These are phyloP conservation scores for Elsinoe australis DNA, from an alignment of 2,329 filamentous ascomycete species.

Conservation along the genomic window DNA sequence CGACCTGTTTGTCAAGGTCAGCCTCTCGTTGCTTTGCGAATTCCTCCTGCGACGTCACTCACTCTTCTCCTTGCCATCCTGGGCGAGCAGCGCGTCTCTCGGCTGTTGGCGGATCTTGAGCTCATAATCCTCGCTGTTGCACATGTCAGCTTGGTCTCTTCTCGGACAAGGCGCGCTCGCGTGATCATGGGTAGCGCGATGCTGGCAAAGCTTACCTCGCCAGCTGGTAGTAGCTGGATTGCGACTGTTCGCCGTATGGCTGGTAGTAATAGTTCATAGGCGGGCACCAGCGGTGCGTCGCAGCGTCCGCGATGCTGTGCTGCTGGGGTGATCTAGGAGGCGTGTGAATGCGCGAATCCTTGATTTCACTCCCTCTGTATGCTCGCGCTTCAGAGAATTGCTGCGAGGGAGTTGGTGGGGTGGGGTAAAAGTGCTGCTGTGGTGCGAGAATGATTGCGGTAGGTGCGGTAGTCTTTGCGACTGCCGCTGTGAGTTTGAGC, in stretches of 20 bases:
- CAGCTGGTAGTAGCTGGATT: conserved; percentile 21
- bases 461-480: conserved; percentile 16
- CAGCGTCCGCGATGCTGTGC: conserved; percentile 16
- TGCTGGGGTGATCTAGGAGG: conserved; percentile 16
- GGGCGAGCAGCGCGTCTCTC: conserved; percentile 56
- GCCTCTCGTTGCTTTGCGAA: conserved; percentile 1
- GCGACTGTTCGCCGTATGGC: conserved; percentile 18
- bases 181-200: too few species aligned
- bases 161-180: too few species aligned
- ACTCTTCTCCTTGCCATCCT: conserved; percentile 68
- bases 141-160: conserved; percentile 1
- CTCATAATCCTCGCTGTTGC: conserved; percentile 47
- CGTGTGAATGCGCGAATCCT: conserved; percentile 15
- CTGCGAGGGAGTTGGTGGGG: conserved; percentile 17
- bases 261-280: conserved; percentile 18
- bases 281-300: conserved; percentile 17
- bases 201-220: conserved; percentile 20
- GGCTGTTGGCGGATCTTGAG: conserved; percentile 60
- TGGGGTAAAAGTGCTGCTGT: conserved; percentile 17
- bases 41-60: conserved; percentile 23
- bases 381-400: conserved; percentile 15
- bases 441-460: conserved; percentile 18
- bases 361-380: conserved; percentile 15
- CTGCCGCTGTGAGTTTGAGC: conserved; percentile 9
- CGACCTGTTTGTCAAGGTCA: conserved; percentile 48